Percentiles rank a stretch among this genome's conserved stretches.
These are phyloP conservation scores for Beauveria medogensis DNA, from an alignment of 2,329 filamentous ascomycete genomes.

Conservation along the genomic window DNA sequence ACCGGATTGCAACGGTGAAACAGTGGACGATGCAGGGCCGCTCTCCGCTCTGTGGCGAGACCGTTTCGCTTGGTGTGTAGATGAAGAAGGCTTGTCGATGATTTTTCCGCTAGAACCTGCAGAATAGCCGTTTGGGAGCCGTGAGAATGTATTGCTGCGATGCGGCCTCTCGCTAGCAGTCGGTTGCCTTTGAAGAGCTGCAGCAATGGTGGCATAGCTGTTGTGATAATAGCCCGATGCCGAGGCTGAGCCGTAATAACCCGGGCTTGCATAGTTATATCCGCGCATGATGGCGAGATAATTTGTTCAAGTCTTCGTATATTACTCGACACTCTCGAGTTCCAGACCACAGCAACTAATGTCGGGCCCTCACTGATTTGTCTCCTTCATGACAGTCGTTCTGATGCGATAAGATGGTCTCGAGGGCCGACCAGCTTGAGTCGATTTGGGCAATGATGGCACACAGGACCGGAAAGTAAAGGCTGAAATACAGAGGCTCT, in stretches of 20 bases:
- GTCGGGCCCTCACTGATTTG: background rate
- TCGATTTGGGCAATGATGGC: background rate
- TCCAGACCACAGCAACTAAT: background rate
- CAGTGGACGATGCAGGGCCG: background rate
- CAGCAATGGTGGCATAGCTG: background rate
- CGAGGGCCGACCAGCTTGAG: background rate
- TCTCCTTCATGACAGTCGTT: background rate
- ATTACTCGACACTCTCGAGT: background rate
- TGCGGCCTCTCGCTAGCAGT: background rate
- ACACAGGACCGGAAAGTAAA: background rate
- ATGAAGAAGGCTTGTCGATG: background rate
- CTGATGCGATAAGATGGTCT: background rate
- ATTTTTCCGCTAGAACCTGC: conserved; percentile 23
- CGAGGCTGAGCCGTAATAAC: conserved; percentile 68
- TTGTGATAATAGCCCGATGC: conserved; percentile 26
- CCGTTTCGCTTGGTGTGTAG: background rate
- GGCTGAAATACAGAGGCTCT: background rate
- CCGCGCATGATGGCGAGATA: background rate
- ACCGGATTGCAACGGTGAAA: background rate
- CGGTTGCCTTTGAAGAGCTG: background rate
- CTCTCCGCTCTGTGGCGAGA: background rate
- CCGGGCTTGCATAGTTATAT: conserved; percentile 10
- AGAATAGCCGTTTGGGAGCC: background rate
- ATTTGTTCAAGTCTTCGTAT: background rate
- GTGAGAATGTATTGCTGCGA: background rate